Conservation (phyloP, 73 alveolate species). For the Durusdinium trenchii region DNA sequence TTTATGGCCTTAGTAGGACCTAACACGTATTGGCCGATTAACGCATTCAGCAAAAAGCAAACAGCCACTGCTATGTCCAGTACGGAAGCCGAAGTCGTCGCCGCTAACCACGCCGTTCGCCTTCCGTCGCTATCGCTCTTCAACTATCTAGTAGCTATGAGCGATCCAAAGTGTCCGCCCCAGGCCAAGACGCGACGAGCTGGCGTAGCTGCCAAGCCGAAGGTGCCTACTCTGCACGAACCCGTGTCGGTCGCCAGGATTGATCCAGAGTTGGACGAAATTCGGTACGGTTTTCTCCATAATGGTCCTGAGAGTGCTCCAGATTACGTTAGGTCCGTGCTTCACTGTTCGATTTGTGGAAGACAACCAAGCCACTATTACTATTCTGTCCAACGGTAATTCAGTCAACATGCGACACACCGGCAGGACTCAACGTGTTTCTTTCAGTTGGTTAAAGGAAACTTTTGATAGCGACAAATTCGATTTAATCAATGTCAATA, state of each 20-base stretch:
- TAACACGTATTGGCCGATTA: not conserved
- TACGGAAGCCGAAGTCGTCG: not conserved
- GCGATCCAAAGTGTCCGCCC: not conserved
- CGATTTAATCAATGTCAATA: not conserved
- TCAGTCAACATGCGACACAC: not conserved
- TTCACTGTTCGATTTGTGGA: not conserved
- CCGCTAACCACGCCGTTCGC: not conserved
- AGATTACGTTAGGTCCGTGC: not conserved
- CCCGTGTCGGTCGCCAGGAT: not conserved
- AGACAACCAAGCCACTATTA: constrained; percentile 21
- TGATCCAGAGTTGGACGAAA: not conserved
- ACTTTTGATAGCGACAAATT: not conserved
- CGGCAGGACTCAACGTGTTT: not conserved
- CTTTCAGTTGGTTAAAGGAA: not conserved
- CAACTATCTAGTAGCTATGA: not conserved
- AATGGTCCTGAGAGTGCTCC: not conserved
- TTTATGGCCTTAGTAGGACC: not conserved
- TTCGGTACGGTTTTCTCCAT: not conserved
- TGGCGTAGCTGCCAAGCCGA: not conserved
- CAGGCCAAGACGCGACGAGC: not conserved
- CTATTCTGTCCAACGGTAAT: not conserved
- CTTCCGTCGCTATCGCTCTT: not conserved
- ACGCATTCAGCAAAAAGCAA: not conserved
- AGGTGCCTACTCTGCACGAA: not conserved
- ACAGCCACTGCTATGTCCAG: not conserved